Evolutionary conservation across 306 rosid species (phyloP).

Genomic region (Cicer judaicum): DNA sequence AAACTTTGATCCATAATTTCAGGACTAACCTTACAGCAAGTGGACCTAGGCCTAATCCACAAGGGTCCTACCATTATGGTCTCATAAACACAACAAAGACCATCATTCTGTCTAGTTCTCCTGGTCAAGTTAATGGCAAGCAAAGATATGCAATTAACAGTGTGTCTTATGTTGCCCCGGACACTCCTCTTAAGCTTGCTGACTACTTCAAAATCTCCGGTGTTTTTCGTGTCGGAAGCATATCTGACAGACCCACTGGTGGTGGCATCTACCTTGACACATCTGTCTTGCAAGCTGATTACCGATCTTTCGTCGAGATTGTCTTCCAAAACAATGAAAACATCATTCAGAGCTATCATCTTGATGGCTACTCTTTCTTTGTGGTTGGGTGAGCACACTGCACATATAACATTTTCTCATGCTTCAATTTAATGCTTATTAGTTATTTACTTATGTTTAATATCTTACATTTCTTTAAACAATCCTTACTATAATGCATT

Average conservation of each 20-base stretch:
- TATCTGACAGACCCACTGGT: conserved; percentile 76
- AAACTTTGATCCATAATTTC: conserved; percentile 41
- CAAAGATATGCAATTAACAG: conserved; percentile 93
- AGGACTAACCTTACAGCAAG: conserved; percentile 98
- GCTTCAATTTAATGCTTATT: background rate
- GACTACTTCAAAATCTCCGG: conserved; percentile 84
- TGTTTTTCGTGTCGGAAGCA: conserved; percentile 83
- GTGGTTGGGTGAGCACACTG: conserved; percentile 80
- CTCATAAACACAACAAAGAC: conserved; percentile 71
- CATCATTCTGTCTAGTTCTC: conserved; percentile 65
- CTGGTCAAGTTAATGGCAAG: conserved; percentile 76
- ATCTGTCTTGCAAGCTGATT: conserved; percentile 84
- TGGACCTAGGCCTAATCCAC: conserved; percentile 99
- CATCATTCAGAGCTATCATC: conserved; percentile 82
- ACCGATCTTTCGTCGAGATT: conserved; percentile 75
- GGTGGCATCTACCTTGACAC: conserved; percentile 91
- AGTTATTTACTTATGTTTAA: background rate
- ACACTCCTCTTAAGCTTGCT: conserved; percentile 92
- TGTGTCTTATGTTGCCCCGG: conserved; percentile 81
- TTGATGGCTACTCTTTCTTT: conserved; percentile 93
- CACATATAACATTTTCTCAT: background rate
- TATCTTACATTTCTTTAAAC: too few species aligned
- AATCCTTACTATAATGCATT: too few species aligned
- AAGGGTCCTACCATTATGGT: conserved; percentile 97
- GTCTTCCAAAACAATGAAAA: conserved; percentile 91